Conservation (phyloP, 352 stramenopile genomes). For the Pythium apleroticum region DNA sequence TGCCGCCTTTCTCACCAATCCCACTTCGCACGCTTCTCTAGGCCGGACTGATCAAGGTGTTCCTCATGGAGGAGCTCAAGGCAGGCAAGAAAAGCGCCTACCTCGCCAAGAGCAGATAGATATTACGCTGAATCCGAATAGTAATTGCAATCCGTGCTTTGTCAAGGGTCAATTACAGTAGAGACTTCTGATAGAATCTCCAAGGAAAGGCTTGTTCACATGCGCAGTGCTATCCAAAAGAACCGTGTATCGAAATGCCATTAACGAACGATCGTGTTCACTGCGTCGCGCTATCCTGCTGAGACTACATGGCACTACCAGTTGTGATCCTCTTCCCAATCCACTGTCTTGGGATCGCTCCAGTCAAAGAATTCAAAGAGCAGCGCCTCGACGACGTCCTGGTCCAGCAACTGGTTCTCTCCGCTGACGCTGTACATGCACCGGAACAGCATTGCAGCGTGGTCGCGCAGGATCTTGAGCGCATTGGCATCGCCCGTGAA, state of each 20-base stretch:
- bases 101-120: conserved; percentile 28
- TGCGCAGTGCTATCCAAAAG: no score
- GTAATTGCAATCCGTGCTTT: no score
- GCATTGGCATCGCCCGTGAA: no score
- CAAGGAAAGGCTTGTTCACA: no score
- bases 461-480: no score
- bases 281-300: no score
- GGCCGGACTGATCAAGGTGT: conserved; percentile 47
- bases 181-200: no score
- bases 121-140: not conserved
- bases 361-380: not conserved
- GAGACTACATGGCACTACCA: no score
- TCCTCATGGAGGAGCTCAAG: conserved; percentile 54
- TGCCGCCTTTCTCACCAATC: not conserved
- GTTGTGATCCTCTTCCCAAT: no score
- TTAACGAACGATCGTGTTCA: no score
- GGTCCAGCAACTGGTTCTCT: not conserved
- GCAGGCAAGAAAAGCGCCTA: conserved; percentile 48
- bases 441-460: not conserved
- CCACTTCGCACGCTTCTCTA: conserved; percentile 14
- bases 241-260: no score
- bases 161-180: no score
- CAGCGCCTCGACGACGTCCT: not conserved
- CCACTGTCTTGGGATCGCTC: not conserved
- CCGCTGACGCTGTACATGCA: conserved; percentile 1